A percentile compares a stretch with the other conserved stretches of the same genome.
Conservation (phyloP, 345 rosid species). For the Citrus mangshanensis region DNA sequence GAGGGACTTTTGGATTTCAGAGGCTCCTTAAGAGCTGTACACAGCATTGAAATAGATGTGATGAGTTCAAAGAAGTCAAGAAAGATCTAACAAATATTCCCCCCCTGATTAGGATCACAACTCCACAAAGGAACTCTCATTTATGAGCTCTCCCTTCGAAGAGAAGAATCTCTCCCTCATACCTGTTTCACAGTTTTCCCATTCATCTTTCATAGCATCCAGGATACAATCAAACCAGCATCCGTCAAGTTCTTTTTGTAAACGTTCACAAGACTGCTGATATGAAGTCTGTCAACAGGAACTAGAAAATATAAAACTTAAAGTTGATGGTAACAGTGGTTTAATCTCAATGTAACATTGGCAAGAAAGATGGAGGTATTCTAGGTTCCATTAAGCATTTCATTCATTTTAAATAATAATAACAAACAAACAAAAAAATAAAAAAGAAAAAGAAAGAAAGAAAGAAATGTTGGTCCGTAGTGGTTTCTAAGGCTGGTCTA, state of each 20-base stretch:
- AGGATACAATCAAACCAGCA: slow-evolving; percentile 60
- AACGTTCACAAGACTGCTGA: slow-evolving; percentile 33
- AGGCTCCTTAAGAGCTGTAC: slow-evolving; percentile 49
- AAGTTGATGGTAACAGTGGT: slow-evolving; percentile 15
- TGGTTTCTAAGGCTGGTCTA: neutral
- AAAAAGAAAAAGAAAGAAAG: neutral
- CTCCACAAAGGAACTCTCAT: neutral
- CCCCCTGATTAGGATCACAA: neutral
- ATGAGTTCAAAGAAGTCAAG: neutral
- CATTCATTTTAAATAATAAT: no score
- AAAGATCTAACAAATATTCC: neutral
- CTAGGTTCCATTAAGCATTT: neutral
- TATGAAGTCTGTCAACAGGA: slow-evolving; percentile 56
- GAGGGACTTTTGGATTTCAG: slow-evolving; percentile 41
- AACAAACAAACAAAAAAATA: neutral
- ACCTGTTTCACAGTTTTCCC: slow-evolving; percentile 53
- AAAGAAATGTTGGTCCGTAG: neutral
- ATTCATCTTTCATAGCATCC: slow-evolving; percentile 40
- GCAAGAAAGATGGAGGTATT: neutral
- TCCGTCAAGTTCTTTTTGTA: slow-evolving; percentile 55
- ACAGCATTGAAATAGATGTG: slow-evolving; percentile 12
- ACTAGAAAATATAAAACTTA: slow-evolving; percentile 65
- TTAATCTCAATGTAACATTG: neutral
- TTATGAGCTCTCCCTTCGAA: no score
- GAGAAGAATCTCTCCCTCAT: slow-evolving; percentile 4